Percentiles rank a stretch among this genome's conserved stretches.
These are phyloP conservation scores for Dillenia suffruticosa DNA, from an alignment of 164 flowering plant genomes.

Conservation along the genomic window DNA sequence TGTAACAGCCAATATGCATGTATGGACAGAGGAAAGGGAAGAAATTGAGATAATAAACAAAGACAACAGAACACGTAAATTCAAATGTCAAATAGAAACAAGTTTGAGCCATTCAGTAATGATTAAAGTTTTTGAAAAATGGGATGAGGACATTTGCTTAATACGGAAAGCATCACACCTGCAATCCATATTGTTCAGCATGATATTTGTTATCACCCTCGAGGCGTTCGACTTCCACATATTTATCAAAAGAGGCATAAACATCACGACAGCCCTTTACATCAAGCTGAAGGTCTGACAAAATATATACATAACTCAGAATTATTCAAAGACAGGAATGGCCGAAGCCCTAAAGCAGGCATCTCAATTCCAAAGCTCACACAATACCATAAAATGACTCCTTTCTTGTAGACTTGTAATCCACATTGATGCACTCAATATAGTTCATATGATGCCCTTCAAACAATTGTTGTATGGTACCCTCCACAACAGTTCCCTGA, in stretches of 20 bases:
- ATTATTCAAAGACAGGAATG: not conserved
- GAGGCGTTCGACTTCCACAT: slow-evolving; percentile 67
- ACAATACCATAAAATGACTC: slow-evolving; percentile 64
- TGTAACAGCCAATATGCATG: no score
- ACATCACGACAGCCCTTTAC: slow-evolving; percentile 74
- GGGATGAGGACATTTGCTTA: no score
- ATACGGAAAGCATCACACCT: slow-evolving; percentile 31
- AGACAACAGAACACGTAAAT: no score
- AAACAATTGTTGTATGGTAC: slow-evolving; percentile 70
- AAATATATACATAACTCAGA: slow-evolving; percentile 2
- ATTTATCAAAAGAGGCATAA: slow-evolving; percentile 75
- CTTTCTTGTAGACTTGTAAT: slow-evolving; percentile 62
- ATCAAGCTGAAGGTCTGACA: slow-evolving; percentile 63
- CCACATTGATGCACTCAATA: slow-evolving; percentile 71
- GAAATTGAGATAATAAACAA: no score
- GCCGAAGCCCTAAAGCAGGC: not conserved
- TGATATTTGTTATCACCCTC: slow-evolving; percentile 74
- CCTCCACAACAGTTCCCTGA: slow-evolving; percentile 78
- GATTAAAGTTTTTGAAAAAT: no score
- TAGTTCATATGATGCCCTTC: slow-evolving; percentile 74
- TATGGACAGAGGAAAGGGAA: no score
- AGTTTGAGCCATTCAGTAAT: no score
- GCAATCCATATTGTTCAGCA: slow-evolving; percentile 61
- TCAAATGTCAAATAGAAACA: no score
- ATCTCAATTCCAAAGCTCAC: not conserved